phyloP scores from a whole-genome alignment of 371 early-diverging fungal genomes.

The Lichtheimia hyalospora region DNA sequence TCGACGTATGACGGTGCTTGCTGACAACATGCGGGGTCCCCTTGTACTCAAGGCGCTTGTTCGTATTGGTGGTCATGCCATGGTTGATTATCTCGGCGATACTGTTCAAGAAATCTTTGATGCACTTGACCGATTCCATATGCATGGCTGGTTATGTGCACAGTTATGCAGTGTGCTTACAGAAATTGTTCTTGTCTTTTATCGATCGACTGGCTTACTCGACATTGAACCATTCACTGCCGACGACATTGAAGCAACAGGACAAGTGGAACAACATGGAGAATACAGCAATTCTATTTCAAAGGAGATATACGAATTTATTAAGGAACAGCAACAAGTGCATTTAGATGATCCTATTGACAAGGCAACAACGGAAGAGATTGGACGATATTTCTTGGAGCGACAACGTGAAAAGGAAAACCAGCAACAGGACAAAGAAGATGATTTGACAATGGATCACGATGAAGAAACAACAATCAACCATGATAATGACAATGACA shows the following conservation, averaged over 20 bases:
- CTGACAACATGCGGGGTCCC: conserved; percentile 47
- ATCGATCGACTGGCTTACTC: background rate
- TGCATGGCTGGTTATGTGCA: conserved; percentile 31
- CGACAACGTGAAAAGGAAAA: conserved; percentile 30
- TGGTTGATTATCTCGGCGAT: conserved; percentile 56
- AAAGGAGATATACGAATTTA: conserved; percentile 25
- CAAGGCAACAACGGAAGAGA: conserved; percentile 36
- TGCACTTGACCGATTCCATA: conserved; percentile 51
- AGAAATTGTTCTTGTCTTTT: conserved; percentile 33
- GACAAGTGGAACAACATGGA: background rate
- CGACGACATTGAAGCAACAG: background rate
- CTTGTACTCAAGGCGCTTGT: conserved; percentile 59
- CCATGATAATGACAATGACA: conserved; percentile 6
- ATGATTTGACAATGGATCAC: conserved; percentile 10
- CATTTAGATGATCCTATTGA: conserved; percentile 6
- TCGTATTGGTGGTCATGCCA: conserved; percentile 41
- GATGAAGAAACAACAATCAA: background rate
- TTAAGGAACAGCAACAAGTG: conserved; percentile 3
- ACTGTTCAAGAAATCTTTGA: conserved; percentile 61
- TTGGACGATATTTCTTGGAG: conserved; percentile 46
- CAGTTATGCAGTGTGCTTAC: conserved; percentile 45
- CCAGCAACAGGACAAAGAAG: conserved; percentile 11
- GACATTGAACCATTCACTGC: background rate
- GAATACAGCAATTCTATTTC: conserved; percentile 12
- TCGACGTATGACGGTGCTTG: conserved; percentile 43